These are phyloP conservation scores for Zea luxurians DNA, from an alignment of 176 grass and related monocot genomes.

Conservation along the genomic window DNA sequence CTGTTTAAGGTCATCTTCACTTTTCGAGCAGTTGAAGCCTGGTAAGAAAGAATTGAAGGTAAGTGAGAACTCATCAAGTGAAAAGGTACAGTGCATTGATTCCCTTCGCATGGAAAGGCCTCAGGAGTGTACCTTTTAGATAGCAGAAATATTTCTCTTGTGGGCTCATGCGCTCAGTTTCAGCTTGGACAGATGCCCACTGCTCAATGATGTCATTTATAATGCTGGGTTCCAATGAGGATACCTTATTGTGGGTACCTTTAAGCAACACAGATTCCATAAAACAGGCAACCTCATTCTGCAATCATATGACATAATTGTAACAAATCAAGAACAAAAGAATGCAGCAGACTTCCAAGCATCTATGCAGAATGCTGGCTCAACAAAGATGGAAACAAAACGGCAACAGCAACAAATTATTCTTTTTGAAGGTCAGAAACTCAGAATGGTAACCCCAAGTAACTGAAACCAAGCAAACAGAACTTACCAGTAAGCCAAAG, in stretches of 20 bases:
- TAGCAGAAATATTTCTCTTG: constrained; percentile 62
- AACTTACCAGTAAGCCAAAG: constrained; percentile 70
- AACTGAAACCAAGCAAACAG: constrained; percentile 31
- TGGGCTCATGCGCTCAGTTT: constrained; percentile 42
- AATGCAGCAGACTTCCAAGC: constrained; percentile 25
- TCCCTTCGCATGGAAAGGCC: constrained; percentile 21
- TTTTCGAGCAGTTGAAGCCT: constrained; percentile 77
- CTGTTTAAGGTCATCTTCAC: constrained; percentile 50
- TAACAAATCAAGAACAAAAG: constrained; percentile 35
- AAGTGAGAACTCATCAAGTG: constrained; percentile 34
- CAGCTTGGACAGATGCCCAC: constrained; percentile 55
- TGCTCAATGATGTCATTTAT: constrained; percentile 63
- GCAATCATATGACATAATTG: constrained; percentile 43
- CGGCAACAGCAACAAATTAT: constrained; percentile 22
- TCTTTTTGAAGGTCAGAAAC: constrained; percentile 20
- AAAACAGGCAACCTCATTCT: constrained; percentile 67
- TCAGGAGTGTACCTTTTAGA: constrained; percentile 61
- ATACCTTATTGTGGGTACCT: constrained; percentile 45
- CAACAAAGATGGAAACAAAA: constrained; percentile 28
- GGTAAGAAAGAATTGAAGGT: not conserved
- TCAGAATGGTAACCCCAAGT: constrained; percentile 1
- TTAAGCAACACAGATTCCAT: constrained; percentile 60
- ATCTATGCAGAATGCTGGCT: constrained; percentile 33
- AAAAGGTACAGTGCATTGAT: constrained; percentile 26
- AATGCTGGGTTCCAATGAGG: constrained; percentile 36